Evolutionary conservation across 495 filamentous ascomycete genomes (phyloP).

Genomic region (Clohesyomyces aquaticus): DNA sequence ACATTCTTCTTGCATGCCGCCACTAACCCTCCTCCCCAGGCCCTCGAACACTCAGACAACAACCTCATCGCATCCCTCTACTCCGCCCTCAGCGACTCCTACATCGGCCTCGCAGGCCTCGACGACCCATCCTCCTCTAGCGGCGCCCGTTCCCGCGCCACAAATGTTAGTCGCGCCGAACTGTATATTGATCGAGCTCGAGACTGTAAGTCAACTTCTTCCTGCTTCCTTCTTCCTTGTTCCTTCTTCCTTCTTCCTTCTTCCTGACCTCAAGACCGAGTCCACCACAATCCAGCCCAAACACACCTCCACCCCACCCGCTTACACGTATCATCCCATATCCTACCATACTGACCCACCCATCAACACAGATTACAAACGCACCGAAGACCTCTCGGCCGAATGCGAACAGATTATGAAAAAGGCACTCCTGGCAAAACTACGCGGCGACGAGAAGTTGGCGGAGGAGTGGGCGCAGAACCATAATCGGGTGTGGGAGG

Average conservation of each 20-base stretch:
- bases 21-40: no score
- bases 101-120: constrained; percentile 78
- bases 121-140: constrained; percentile 34
- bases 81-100: constrained; percentile 76
- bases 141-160: constrained; percentile 19
- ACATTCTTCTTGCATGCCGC: no score
- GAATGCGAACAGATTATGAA: constrained; percentile 86
- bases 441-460: constrained; percentile 69
- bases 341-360: not conserved
- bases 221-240: no score
- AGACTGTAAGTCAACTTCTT: constrained; percentile 35
- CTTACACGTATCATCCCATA: not conserved
- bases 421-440: constrained; percentile 78
- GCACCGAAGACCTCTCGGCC: constrained; percentile 71
- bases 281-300: no score
- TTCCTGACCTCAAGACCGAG: no score
- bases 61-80: constrained; percentile 69
- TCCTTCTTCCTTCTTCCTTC: no score
- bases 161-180: constrained; percentile 41
- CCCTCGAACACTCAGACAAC: constrained; percentile 73
- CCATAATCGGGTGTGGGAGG: constrained; percentile 55
- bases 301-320: not conserved
- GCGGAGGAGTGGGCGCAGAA: constrained; percentile 76
- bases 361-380: constrained; percentile 62
- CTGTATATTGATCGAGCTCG: constrained; percentile 33